phyloP scores from a whole-genome alignment of 2,329 filamentous ascomycete genomes.

The Arachnomyces sp. region DNA sequence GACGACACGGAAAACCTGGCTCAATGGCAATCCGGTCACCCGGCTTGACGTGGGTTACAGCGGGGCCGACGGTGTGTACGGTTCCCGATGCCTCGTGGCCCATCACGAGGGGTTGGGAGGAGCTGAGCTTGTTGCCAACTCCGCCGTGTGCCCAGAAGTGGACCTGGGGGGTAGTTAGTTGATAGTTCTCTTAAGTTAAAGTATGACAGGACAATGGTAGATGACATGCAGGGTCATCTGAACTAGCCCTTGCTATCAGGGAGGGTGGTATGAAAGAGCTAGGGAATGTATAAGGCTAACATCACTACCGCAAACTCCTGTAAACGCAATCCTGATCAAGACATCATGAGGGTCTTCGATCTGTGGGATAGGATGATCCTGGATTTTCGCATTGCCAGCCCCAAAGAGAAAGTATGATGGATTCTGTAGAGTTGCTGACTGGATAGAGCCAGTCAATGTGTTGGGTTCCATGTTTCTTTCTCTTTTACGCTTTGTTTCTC shows the following conservation, averaged over 20 bases:
- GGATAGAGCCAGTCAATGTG: too few species aligned
- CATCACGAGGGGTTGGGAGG: constrained; percentile 21
- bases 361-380: constrained; percentile 31
- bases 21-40: constrained; percentile 32
- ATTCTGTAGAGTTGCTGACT: constrained; percentile 17
- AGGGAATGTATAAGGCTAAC: constrained; percentile 12
- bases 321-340: constrained; percentile 37
- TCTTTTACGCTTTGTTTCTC: too few species aligned
- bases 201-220: not conserved
- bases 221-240: too few species aligned
- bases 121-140: constrained; percentile 24
- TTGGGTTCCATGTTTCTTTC: too few species aligned
- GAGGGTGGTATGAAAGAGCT: not conserved
- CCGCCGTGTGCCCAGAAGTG: constrained; percentile 35
- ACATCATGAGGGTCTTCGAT: constrained; percentile 33
- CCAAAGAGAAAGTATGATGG: constrained; percentile 38
- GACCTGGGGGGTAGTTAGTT: constrained; percentile 18
- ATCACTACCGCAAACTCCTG: constrained; percentile 40
- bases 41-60: constrained; percentile 15
- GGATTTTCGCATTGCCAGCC: constrained; percentile 28
- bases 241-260: not conserved
- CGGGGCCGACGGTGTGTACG: constrained; percentile 19
- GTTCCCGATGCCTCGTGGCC: constrained; percentile 30
- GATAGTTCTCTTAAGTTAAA: not conserved
- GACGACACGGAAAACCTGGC: constrained; percentile 29